These are phyloP conservation scores for Scheffersomyces titani DNA, from an alignment of 1,139 yeast genomes.

Conservation along the genomic window DNA sequence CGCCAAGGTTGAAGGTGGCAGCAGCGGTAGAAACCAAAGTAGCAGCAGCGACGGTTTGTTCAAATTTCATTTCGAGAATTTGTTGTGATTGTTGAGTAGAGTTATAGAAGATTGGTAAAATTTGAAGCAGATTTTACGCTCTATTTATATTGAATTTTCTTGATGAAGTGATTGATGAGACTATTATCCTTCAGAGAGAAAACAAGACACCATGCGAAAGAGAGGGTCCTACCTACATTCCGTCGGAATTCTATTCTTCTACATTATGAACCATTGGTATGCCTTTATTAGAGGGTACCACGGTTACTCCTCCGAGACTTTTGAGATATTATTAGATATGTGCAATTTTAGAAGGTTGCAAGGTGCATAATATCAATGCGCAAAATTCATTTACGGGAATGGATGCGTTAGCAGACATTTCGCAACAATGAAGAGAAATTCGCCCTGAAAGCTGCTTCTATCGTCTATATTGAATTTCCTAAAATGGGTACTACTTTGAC, in stretches of 20 bases:
- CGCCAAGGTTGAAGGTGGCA: neutral
- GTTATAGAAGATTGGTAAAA: too few relatives aligned
- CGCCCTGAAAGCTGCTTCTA: neutral
- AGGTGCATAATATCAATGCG: neutral
- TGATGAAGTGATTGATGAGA: neutral
- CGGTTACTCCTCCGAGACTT: neutral
- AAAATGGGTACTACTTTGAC: neutral
- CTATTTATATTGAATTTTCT: neutral
- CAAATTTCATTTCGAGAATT: neutral
- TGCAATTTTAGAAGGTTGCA: neutral
- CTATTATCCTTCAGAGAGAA: neutral
- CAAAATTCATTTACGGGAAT: neutral
- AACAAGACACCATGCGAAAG: neutral
- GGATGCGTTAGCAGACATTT: neutral
- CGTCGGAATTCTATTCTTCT: neutral
- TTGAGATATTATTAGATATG: neutral
- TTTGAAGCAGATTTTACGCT: neutral
- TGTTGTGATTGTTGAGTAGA: neutral
- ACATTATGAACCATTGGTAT: neutral
- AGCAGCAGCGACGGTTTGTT: neutral
- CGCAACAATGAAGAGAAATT: neutral
- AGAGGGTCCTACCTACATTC: neutral
- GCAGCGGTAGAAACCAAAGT: neutral
- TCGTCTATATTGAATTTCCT: neutral
- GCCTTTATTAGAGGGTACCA: neutral